These are phyloP conservation scores for Meira miltonrushii DNA, from an alignment of 1,284 basidiomycete species.

Conservation along the genomic window DNA sequence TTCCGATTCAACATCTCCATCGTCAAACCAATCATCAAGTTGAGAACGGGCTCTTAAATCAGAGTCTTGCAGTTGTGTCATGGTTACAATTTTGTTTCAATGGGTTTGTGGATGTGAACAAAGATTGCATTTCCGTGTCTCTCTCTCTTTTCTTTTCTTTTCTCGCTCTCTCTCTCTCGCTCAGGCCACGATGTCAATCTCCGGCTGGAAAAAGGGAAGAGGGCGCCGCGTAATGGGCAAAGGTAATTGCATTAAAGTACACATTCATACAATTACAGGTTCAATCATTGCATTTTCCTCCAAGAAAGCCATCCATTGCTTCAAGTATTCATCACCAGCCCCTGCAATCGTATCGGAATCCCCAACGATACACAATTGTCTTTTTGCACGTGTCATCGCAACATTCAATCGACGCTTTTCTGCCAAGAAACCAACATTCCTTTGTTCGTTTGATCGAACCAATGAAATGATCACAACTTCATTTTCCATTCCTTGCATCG, in stretches of 20 bases:
- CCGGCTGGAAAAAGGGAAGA: background rate
- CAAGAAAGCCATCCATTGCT: slow-evolving; percentile 79
- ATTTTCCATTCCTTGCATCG: slow-evolving; percentile 49
- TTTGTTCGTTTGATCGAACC: slow-evolving; percentile 36
- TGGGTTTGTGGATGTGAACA: background rate
- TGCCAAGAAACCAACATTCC: slow-evolving; percentile 43
- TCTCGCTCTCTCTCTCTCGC: background rate
- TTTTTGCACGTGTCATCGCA: slow-evolving; percentile 47
- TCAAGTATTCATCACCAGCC: slow-evolving; percentile 20
- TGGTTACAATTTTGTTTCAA: no score
- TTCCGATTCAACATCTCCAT: no score
- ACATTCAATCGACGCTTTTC: slow-evolving; percentile 48
- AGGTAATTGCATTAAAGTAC: background rate
- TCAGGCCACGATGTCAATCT: background rate
- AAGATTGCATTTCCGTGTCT: no score
- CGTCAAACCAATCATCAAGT: no score
- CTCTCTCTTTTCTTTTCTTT: no score
- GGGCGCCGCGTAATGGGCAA: background rate
- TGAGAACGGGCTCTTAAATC: no score
- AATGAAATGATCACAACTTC: slow-evolving; percentile 44
- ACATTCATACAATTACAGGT: slow-evolving; percentile 6
- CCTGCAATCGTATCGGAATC: slow-evolving; percentile 37
- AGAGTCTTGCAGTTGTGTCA: no score
- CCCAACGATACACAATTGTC: slow-evolving; percentile 44
- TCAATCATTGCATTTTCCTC: slow-evolving; percentile 78